phyloP scores from a whole-genome alignment of 176 grass and related monocot species.

The Coix lacrymajobi region DNA sequence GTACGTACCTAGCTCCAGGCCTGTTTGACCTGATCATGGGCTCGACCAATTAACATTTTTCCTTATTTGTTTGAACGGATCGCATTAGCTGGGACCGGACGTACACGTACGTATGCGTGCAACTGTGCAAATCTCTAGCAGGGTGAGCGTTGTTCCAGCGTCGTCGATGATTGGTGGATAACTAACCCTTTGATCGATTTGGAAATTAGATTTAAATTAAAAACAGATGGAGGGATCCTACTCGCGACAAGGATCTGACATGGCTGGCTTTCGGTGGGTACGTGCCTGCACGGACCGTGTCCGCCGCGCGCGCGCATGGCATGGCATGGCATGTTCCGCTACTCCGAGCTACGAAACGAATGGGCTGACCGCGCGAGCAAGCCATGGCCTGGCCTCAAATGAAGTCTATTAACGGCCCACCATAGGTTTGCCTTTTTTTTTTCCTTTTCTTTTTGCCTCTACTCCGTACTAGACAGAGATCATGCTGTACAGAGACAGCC shows the following conservation, averaged over 20 bases:
- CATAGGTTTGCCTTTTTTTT: not conserved
- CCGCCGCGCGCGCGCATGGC: not conserved
- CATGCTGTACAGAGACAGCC: too few relatives aligned
- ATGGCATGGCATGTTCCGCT: conserved; percentile 23
- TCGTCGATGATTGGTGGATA: not conserved
- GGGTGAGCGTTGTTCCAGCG: not conserved
- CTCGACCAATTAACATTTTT: not conserved
- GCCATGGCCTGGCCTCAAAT: not conserved
- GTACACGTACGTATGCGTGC: not conserved
- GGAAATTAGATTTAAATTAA: not conserved
- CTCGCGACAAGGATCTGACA: not conserved
- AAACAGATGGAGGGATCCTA: not conserved
- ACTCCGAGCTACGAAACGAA: not conserved
- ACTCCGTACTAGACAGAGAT: too few relatives aligned
- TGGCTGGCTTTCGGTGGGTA: not conserved
- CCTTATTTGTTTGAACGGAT: not conserved
- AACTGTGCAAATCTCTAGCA: not conserved
- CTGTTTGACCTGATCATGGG: not conserved
- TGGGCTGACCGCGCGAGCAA: not conserved
- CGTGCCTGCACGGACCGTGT: conserved; percentile 18
- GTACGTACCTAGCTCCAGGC: not conserved
- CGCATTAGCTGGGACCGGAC: not conserved
- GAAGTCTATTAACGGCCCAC: not conserved
- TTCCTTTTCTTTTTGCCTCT: too few relatives aligned
- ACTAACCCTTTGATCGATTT: not conserved